Evolutionary conservation across 2,329 filamentous ascomycete species (phyloP).

Genomic region (Aspergillus proliferans): DNA sequence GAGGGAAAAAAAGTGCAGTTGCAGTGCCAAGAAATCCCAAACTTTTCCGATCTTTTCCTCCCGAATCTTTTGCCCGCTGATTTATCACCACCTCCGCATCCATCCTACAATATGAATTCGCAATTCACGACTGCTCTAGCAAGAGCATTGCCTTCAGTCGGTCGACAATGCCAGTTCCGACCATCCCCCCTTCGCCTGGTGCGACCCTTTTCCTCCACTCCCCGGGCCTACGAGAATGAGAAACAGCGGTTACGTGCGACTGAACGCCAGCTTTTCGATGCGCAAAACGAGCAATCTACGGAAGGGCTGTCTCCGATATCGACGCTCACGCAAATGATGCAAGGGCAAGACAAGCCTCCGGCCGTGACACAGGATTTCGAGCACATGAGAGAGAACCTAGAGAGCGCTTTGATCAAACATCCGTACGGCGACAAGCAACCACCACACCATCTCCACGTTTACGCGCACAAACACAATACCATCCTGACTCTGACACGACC

Average conservation of each 20-base stretch:
- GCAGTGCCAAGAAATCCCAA: slow-evolving; percentile 31
- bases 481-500: slow-evolving; percentile 86
- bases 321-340: slow-evolving; percentile 27
- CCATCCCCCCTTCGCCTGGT: slow-evolving; percentile 14
- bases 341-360: slow-evolving; percentile 16
- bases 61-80: background rate
- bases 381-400: slow-evolving; percentile 26
- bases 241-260: slow-evolving; percentile 17
- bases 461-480: slow-evolving; percentile 85
- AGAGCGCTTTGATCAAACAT: slow-evolving; percentile 29
- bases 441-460: slow-evolving; percentile 83
- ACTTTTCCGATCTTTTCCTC: slow-evolving; percentile 23
- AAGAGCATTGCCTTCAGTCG: slow-evolving; percentile 26
- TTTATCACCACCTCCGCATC: background rate
- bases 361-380: slow-evolving; percentile 24
- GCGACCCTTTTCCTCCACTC: slow-evolving; percentile 30
- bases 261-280: slow-evolving; percentile 24
- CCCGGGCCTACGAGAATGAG: slow-evolving; percentile 12
- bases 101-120: slow-evolving; percentile 24
- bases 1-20: slow-evolving; percentile 30
- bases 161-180: slow-evolving; percentile 21
- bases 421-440: slow-evolving; percentile 32
- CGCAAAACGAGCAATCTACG: slow-evolving; percentile 11
- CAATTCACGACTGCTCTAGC: slow-evolving; percentile 25
- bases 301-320: slow-evolving; percentile 21